Base-by-base conservation (phyloP, 2,329 filamentous ascomycete genomes). In the Lasiodiplodia gonubiensis region DNA sequence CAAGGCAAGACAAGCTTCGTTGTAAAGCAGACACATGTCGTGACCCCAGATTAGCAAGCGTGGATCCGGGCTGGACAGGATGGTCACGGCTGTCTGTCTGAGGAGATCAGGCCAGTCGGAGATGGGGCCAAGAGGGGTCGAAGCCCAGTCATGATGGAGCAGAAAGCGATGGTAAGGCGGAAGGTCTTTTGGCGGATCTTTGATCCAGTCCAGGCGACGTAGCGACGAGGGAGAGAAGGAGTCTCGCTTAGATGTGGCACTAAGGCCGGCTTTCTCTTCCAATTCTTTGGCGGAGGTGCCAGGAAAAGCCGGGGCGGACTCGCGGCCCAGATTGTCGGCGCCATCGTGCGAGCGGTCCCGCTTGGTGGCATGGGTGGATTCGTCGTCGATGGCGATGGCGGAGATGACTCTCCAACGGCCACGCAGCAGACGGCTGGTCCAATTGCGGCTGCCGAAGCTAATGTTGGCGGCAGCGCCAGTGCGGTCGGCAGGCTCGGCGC, bases 1-100 rank as follows among this genome's bases (percentile, higher is more conserved):
- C 33, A 93, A 78, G 10, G 88, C 80, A 51, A 90, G 85, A 73
- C 89, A 90, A 1, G 87, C 86, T 73, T 90, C 88, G 72, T 90
- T 90, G 76, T 90, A 90, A 46, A 90, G 1, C 81, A 80, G 0
- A 90, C 90, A 90, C 90, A 93, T 75, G 92, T 92, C 55, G n/a
- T 25, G 35, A 5, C 66, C 66, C 66, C 66, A 67, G 14, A 67
- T 5, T 79, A 93, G 85, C 12, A 90, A 86, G 3, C 88, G 86
- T 0, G 90, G 89, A 8, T 72, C 65, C 4, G 67, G 69, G 53
- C 74, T 71, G 27, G 71, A 71, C 89, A 94, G 92, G 69, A 94
- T 86, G 64, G 93, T 80, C 74, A 93, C 93, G 35, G 90, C 88
- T 85, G 93, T 90, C 70, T 86, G 86, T 64, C 92, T 86, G 64